Evolutionary conservation across 78 protist species (phyloP).

Genomic region (Guillardia theta): DNA sequence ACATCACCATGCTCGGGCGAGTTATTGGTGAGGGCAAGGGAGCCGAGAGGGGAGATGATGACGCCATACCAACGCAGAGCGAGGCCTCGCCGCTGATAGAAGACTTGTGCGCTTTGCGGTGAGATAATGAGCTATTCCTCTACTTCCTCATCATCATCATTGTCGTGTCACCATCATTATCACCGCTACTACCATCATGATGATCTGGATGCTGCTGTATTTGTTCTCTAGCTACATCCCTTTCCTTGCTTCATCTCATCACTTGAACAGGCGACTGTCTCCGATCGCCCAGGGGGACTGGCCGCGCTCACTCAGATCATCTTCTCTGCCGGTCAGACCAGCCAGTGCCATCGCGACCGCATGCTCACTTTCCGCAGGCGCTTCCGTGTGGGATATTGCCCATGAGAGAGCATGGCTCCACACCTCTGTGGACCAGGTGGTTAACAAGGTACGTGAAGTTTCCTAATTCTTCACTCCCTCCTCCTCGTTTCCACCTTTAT

Average conservation of each 20-base stretch:
- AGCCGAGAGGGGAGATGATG: too few relatives aligned
- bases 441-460: neutral
- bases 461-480: neutral
- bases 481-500: neutral
- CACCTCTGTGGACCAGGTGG: neutral
- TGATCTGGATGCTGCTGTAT: too few relatives aligned
- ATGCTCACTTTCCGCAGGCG: slow-evolving; percentile 44
- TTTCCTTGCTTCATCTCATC: too few relatives aligned
- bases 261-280: neutral
- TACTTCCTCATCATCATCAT: neutral
- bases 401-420: slow-evolving; percentile 76
- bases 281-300: slow-evolving; percentile 71
- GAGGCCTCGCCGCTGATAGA: slow-evolving; percentile 68
- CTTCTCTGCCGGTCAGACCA: neutral
- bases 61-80: too few relatives aligned
- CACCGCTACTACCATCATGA: neutral
- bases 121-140: neutral
- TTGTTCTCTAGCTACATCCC: too few relatives aligned
- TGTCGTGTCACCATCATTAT: neutral
- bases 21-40: too few relatives aligned
- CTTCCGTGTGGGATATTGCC: slow-evolving; percentile 59
- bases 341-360: neutral
- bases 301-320: neutral
- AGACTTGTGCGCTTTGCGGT: slow-evolving; percentile 49
- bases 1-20: slow-evolving; percentile 64